These are phyloP conservation scores for Trichophyton benhamiae DNA, from an alignment of 2,329 filamentous ascomycete species.

Conservation along the genomic window DNA sequence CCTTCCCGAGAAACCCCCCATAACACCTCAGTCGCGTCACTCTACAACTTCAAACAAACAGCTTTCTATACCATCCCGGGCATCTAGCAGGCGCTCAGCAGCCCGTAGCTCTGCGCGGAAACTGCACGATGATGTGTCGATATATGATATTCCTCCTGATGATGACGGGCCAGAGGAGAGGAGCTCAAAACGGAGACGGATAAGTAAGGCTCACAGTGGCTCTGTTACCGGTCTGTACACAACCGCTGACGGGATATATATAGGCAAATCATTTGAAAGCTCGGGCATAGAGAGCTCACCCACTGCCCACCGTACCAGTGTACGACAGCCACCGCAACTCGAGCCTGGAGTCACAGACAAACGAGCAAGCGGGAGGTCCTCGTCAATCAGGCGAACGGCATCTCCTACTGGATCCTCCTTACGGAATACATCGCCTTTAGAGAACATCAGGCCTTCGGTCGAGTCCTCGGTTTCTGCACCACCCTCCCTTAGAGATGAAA, in stretches of 20 bases:
- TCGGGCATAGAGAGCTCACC: neutral
- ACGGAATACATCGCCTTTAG: neutral
- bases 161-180: constrained; percentile 16
- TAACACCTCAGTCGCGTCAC: constrained; percentile 5
- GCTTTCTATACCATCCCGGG: constrained; percentile 11
- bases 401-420: neutral
- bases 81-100: constrained; percentile 14
- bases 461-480: neutral
- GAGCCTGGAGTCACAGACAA: neutral
- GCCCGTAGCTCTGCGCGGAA: constrained; percentile 18
- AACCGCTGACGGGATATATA: neutral
- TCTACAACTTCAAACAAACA: constrained; percentile 10
- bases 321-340: neutral
- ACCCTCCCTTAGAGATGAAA: neutral
- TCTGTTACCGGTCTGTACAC: neutral
- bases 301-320: neutral
- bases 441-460: neutral
- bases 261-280: neutral
- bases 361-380: neutral
- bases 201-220: constrained; percentile 9
- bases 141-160: constrained; percentile 27
- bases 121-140: constrained; percentile 17
- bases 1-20: neutral
- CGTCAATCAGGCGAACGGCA: neutral
- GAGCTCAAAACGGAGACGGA: constrained; percentile 13